Evolutionary conservation across 805 yeast genomes (phyloP), one percentile per base, ranked within the genome.

Genomic region (Cyberlindnera amylophila): DNA sequence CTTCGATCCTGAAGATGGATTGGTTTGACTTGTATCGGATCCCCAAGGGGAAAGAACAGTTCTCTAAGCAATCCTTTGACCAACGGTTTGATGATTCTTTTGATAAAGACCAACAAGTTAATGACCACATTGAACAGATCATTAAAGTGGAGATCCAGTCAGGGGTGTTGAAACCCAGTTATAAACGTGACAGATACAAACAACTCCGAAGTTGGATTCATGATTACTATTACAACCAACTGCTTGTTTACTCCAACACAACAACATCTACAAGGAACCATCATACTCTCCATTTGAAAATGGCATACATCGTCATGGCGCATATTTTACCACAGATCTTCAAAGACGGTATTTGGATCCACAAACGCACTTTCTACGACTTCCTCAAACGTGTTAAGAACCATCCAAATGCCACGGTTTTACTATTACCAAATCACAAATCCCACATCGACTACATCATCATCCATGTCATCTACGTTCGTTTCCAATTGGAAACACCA

Each of bases 381-480:
- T 52, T 47, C 24, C 30, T 35, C 30, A 29, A 32, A 13, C 46
- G 45, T 13, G 36, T 40, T 16, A 36, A 42, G 14, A 12, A 27
- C n/a, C 29, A 15, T 1, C 27, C 28, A 4, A 21, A 45, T 4
- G 13, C 34, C 4, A 37, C 46, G 13, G 17, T 52, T 6, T 28
- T 54, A 5, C 32, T 54, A 4, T 34, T 54, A 10, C 58, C 58
- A 8, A 50, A 52, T 23, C 58, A 54, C 32, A 46, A 49, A 32
- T 49, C 53, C 2, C 58, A 54, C 34, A 44, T 54, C 13, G 58
- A 54, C 40, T 54, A 54, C 32, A 54, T 54, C 34, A 52, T 54
- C 29, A 42, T 54, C 7, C 58, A 54, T 29, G 44, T 26, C 28
- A 11, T 54, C 8, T 52, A 41, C 26, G 51, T 49, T 4, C 34